phyloP scores from a whole-genome alignment of 768 basidiomycete species.

The Boletus sensibilis region DNA sequence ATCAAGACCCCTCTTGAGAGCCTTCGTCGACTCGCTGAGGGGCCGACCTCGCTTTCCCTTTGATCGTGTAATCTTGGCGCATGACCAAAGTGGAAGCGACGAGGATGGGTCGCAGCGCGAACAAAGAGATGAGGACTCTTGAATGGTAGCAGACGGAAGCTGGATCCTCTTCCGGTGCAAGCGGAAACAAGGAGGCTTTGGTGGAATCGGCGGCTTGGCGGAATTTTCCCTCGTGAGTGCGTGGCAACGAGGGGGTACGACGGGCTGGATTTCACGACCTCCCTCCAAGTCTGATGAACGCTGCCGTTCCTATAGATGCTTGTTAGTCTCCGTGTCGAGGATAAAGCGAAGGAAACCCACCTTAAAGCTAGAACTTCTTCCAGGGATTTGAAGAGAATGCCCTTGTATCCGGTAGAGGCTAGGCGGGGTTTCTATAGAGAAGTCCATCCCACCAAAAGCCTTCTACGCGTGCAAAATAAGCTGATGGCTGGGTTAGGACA shows the following conservation, averaged over 20 bases:
- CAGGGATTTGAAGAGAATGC: neutral
- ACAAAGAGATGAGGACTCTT: neutral
- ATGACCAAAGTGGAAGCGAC: conserved; percentile 11
- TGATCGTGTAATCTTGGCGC: conserved; percentile 18
- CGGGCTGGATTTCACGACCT: neutral
- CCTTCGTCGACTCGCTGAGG: neutral
- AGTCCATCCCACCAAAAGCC: neutral
- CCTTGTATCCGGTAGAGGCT: neutral
- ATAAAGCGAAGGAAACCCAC: neutral
- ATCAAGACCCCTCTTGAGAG: conserved; percentile 8
- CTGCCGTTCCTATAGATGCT: neutral
- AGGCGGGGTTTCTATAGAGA: neutral
- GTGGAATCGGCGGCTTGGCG: conserved; percentile 5
- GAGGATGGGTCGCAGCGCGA: conserved; percentile 4
- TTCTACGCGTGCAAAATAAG: neutral
- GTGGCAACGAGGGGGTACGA: neutral
- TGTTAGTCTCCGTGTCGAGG: neutral
- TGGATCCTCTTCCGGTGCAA: neutral
- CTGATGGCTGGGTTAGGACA: too few relatives aligned
- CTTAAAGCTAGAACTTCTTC: neutral
- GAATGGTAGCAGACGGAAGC: neutral
- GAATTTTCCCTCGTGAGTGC: neutral
- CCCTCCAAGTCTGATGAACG: neutral
- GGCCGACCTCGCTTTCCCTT: conserved; percentile 3
- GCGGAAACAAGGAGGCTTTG: neutral